Evolutionary conservation across 306 rosid genomes (phyloP).

Genomic region (Gillenia trifoliata): DNA sequence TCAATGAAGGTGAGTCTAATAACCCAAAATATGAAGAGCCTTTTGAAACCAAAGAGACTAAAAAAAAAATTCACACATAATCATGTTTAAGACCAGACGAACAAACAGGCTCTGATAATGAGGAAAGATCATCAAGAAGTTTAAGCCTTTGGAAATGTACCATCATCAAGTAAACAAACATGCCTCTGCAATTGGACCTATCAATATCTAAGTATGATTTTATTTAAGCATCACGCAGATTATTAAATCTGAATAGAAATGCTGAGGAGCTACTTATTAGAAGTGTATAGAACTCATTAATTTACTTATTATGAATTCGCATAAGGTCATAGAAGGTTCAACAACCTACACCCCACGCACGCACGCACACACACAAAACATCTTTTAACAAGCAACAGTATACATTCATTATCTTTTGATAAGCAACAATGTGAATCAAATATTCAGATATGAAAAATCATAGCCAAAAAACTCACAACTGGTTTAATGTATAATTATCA

Average conservation of each 20-base stretch:
- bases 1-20: too few species aligned
- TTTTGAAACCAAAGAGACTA: too few species aligned
- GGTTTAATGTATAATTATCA: neutral
- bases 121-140: too few species aligned
- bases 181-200: too few species aligned
- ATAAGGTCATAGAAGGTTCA: neutral
- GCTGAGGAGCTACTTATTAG: neutral
- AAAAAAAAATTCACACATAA: too few species aligned
- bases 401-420: neutral
- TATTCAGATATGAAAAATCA: neutral
- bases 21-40: too few species aligned
- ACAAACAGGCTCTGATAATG: too few species aligned
- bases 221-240: neutral
- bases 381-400: neutral
- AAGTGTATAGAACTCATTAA: neutral
- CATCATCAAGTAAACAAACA: too few species aligned
- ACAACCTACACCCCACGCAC: neutral
- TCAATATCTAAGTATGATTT: too few species aligned
- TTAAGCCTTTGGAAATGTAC: too few species aligned
- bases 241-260: neutral
- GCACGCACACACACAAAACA: neutral
- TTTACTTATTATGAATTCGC: neutral
- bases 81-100: too few species aligned
- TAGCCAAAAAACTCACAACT: neutral
- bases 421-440: neutral